These are phyloP conservation scores for Hymenoscyphus repandus DNA, from an alignment of 2,329 filamentous ascomycete genomes.

Conservation along the genomic window DNA sequence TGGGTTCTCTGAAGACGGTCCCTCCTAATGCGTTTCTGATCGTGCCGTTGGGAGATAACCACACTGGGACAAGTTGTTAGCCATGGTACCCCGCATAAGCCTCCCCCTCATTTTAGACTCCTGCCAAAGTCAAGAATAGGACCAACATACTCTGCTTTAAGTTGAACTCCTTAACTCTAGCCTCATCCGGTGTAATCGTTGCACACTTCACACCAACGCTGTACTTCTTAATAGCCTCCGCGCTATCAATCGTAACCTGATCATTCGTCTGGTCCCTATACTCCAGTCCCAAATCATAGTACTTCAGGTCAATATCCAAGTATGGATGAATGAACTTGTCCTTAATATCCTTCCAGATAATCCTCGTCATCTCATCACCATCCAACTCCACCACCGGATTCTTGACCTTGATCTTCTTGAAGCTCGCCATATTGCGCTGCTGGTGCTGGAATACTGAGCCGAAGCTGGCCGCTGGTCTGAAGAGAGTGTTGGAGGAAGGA, in stretches of 20 bases:
- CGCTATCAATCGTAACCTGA: conserved; percentile 90
- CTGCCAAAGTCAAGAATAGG: neutral
- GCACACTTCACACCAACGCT: conserved; percentile 98
- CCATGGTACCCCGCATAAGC: neutral
- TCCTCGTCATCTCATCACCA: conserved; percentile 92
- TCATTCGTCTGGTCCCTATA: conserved; percentile 97
- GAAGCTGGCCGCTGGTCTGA: conserved; percentile 11
- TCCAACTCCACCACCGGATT: conserved; percentile 98
- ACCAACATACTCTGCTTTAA: conserved; percentile 81
- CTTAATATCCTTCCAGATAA: conserved; percentile 99
- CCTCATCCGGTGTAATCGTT: conserved; percentile 97
- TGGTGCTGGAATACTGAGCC: conserved; percentile 29
- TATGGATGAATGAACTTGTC: conserved; percentile 97
- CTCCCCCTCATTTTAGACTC: neutral
- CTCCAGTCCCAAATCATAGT: conserved; percentile 89
- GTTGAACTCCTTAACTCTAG: conserved; percentile 94
- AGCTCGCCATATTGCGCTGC: conserved; percentile 47
- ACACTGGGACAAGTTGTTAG: conserved; percentile 56
- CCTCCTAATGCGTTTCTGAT: conserved; percentile 74
- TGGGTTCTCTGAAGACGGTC: conserved; percentile 98
- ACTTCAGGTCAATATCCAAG: conserved; percentile 96
- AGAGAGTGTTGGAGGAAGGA: neutral
- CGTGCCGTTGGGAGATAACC: conserved; percentile 95
- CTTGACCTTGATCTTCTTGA: conserved; percentile 97
- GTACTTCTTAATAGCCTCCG: conserved; percentile 98